Base-by-base conservation (phyloP, 768 basidiomycete species). In the Tylopilus rubrobrunneus region DNA sequence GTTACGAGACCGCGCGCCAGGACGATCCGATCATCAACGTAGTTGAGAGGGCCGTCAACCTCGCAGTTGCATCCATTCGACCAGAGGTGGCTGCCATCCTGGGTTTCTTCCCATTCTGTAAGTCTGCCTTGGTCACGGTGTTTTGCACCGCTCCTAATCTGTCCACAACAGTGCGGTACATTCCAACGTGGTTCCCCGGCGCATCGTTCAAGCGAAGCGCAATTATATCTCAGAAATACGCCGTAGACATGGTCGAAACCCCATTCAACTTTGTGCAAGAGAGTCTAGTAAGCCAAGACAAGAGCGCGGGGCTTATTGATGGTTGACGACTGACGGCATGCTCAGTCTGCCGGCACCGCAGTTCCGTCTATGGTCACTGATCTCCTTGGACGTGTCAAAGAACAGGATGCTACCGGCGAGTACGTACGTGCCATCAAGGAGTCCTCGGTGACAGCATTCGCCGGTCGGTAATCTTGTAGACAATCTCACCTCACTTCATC, bases 151-250 rank as follows among this genome's bases (percentile, higher is more conserved):
- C 5, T 45, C 23, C 41, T 2, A 52, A 7, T 29, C 45, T 10
- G 5, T 7, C n/a, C 9, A 27, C 25, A 19, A 6, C 44, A 74
- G 73, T 77, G 28, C 64, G 60, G 41, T 57, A 70, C 33, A 56
- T 77, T 15, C 76, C 76, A 5, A 43, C 67, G 4, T 77, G 76
- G 76, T 53, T 74, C 34, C 76, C 76, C 0, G 75, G 76, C 9
- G 67, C 69, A 9, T 64, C 65, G 0, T 74, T 74, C 45, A 67
- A 73, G 53, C 59, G 61, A 41, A 59, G 49, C 7, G 76, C 73
- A 9, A 1, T 57, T 21, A 41, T 59, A 1, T 68, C 56, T 12
- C 56, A 48, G 4, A 56, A 60, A 37, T 64, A 58, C 1, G 57
- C 68, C 3, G 42, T 55, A 8, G 67, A 51, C 19, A 60, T 57